phyloP scores from a whole-genome alignment of 768 basidiomycete genomes.

The Tylopilus sp. region DNA sequence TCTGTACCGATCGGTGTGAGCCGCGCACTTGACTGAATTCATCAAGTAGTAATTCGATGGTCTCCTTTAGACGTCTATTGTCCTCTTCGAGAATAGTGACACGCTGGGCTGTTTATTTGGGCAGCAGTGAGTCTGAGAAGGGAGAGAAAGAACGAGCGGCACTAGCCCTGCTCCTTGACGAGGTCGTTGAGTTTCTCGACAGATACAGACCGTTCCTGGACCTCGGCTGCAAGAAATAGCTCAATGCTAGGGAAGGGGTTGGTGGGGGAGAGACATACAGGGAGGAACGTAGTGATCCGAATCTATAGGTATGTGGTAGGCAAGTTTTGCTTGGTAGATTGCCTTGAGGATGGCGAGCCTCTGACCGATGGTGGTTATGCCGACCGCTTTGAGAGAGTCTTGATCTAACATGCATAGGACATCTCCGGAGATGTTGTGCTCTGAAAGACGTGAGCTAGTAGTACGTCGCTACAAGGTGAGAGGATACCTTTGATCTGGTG shows the following conservation, averaged over 20 bases:
- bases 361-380: conserved; percentile 88
- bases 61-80: conserved; percentile 63
- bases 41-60: conserved; percentile 61
- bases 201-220: conserved; percentile 51
- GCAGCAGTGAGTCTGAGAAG: not conserved
- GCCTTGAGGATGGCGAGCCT: conserved; percentile 88
- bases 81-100: conserved; percentile 72
- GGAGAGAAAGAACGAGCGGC: not conserved
- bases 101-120: conserved; percentile 55
- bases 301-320: conserved; percentile 78
- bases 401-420: conserved; percentile 79
- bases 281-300: conserved; percentile 85
- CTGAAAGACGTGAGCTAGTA: conserved; percentile 37
- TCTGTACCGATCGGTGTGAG: conserved; percentile 22
- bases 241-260: not conserved
- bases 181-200: conserved; percentile 64
- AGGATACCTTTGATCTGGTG: conserved; percentile 67
- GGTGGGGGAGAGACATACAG: conserved; percentile 50
- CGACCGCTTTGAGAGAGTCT: conserved; percentile 83
- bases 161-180: conserved; percentile 72
- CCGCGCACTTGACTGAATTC: conserved; percentile 51
- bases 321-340: conserved; percentile 85
- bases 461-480: not conserved
- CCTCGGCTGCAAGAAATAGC: conserved; percentile 45
- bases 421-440: conserved; percentile 91